A percentile compares a stretch with the other conserved stretches of the same genome.
phyloP scores from a whole-genome alignment of 2,329 filamentous ascomycete genomes.

The Sporothrix inflata region DNA sequence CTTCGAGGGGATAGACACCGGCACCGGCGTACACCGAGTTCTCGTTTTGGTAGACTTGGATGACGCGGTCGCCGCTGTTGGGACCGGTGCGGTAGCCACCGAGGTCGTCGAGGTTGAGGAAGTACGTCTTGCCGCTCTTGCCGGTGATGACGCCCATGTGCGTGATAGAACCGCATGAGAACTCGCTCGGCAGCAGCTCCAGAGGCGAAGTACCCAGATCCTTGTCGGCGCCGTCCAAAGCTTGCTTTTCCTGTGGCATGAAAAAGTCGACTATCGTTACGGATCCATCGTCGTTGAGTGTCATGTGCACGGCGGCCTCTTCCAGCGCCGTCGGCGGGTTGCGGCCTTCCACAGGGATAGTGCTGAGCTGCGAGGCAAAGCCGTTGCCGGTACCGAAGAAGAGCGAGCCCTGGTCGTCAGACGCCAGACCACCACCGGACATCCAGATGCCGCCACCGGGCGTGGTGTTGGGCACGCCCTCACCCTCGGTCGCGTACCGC shows the following conservation, averaged over 20 bases:
- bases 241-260: conserved; percentile 54
- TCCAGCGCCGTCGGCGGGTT: conserved; percentile 51
- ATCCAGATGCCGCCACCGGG: conserved; percentile 53
- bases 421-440: conserved; percentile 52
- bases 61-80: conserved; percentile 48
- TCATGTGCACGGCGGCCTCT: conserved; percentile 54
- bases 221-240: conserved; percentile 53
- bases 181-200: conserved; percentile 48
- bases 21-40: conserved; percentile 55
- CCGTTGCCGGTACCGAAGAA: conserved; percentile 55
- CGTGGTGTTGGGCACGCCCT: conserved; percentile 45
- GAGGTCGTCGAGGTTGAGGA: conserved; percentile 52
- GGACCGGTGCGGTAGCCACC: conserved; percentile 53
- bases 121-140: conserved; percentile 56
- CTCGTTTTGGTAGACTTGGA: conserved; percentile 50
- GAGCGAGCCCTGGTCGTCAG: conserved; percentile 51
- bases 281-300: conserved; percentile 49
- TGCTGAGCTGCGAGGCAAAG: conserved; percentile 51
- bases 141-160: conserved; percentile 55
- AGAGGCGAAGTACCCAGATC: conserved; percentile 53
- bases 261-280: conserved; percentile 53
- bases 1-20: conserved; percentile 51
- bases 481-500: conserved; percentile 49
- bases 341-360: conserved; percentile 48
- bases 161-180: conserved; percentile 48